phyloP scores from a whole-genome alignment of 2,329 filamentous ascomycete genomes.

The Fusarium domesticum region DNA sequence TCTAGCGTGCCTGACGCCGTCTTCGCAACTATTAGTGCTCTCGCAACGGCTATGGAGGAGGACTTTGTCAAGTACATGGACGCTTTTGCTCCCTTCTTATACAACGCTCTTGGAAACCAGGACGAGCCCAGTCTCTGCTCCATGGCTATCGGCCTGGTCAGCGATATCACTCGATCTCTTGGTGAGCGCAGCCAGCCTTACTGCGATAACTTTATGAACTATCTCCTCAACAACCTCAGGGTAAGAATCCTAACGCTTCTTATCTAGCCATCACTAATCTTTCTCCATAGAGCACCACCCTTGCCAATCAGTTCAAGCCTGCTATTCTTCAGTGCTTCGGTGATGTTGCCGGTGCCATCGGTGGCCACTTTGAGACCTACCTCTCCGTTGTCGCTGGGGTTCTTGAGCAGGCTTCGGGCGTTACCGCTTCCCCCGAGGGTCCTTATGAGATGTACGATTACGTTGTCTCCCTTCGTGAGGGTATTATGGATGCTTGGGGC shows the following conservation, averaged over 20 bases:
- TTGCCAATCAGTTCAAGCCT: slow-evolving; percentile 96
- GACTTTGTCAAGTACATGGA: slow-evolving; percentile 99
- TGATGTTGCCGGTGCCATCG: slow-evolving; percentile 93
- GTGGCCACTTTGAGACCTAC: slow-evolving; percentile 88
- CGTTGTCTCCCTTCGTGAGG: slow-evolving; percentile 88
- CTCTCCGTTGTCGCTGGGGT: slow-evolving; percentile 89
- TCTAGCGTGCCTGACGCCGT: slow-evolving; percentile 92
- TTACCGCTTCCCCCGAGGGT: slow-evolving; percentile 74
- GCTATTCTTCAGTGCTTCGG: slow-evolving; percentile 97
- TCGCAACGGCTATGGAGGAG: slow-evolving; percentile 86
- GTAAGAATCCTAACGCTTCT: slow-evolving; percentile 46
- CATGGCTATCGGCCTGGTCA: slow-evolving; percentile 95
- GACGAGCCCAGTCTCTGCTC: slow-evolving; percentile 92
- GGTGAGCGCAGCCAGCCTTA: slow-evolving; percentile 89
- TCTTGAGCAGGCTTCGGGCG: slow-evolving; percentile 84
- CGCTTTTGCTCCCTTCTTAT: slow-evolving; percentile 85
- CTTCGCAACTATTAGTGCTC: slow-evolving; percentile 87
- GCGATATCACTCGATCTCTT: slow-evolving; percentile 90
- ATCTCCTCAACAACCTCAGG: slow-evolving; percentile 85
- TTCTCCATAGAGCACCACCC: slow-evolving; percentile 63
- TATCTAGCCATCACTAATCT: slow-evolving; percentile 10
- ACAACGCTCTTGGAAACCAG: slow-evolving; percentile 91
- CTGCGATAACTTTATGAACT: slow-evolving; percentile 98
- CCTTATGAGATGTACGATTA: slow-evolving; percentile 97
- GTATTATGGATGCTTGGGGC: slow-evolving; percentile 99